Evolutionary conservation across 306 rosid species (phyloP).

Genomic region (Senna siamea): DNA sequence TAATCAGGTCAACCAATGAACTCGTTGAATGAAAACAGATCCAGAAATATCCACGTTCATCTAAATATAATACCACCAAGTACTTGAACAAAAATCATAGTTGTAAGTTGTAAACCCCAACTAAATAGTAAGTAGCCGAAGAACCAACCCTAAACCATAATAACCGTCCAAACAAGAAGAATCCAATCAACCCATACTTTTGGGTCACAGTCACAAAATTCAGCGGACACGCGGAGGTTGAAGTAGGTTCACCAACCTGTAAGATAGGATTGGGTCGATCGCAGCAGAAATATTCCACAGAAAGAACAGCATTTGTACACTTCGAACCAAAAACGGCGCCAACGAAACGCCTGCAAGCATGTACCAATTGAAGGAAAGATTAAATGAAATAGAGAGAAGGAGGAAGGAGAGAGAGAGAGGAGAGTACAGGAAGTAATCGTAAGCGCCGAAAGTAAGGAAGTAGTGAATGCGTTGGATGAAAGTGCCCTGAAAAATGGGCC

Average conservation of each 20-base stretch:
- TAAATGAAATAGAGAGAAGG: neutral
- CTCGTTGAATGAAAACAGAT: neutral
- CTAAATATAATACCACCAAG: neutral
- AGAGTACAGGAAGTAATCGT: slow-evolving; percentile 76
- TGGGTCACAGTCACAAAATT: too few relatives aligned
- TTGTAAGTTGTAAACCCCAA: neutral
- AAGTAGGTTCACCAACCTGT: slow-evolving; percentile 56
- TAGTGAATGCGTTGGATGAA: slow-evolving; percentile 72
- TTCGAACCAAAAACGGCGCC: slow-evolving; percentile 68
- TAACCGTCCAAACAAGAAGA: neutral
- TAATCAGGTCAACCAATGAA: neutral
- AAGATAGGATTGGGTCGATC: slow-evolving; percentile 92
- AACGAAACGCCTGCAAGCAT: slow-evolving; percentile 65
- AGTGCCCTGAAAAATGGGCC: slow-evolving; percentile 94
- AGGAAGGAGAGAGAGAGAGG: neutral
- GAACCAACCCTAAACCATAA: neutral
- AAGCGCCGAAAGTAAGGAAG: slow-evolving; percentile 80
- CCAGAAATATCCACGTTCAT: neutral
- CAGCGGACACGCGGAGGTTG: neutral
- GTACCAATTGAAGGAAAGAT: neutral
- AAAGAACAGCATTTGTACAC: slow-evolving; percentile 65
- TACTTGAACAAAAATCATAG: neutral
- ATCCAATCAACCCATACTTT: neutral
- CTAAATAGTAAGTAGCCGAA: neutral
- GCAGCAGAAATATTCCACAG: slow-evolving; percentile 80